Base-by-base conservation (phyloP, 495 filamentous ascomycete species). In the Parmelia sp. region DNA sequence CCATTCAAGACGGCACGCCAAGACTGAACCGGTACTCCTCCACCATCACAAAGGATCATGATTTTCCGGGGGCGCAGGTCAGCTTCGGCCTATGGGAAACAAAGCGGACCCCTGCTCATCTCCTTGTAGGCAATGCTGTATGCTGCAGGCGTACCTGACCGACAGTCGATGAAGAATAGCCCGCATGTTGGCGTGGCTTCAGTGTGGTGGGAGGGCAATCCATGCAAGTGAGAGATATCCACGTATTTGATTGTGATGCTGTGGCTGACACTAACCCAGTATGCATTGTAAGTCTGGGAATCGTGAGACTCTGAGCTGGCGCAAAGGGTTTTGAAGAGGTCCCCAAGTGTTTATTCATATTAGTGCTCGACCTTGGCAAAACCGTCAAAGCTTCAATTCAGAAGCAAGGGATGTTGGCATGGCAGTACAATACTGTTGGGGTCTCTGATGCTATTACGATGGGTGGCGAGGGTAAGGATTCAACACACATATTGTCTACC, bases 161-260 rank as follows among this genome's bases (percentile, higher is more conserved):
- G 84, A 69, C 82, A 93, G 36, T 82, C 88, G 67, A 96, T 97
- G 91, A 90, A 91, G 73, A 94, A 83, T 61, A 87, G 86, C 60
- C 91, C 93, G 10, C 94, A 98, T 64, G 90, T 98, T 17, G 94
- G 94, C 65, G 77, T 88, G 70, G 88, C 92, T 10, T 90, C 90
- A 9, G 91, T 97, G 4, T 97, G 93, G 92, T 98, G 92, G 92
- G 94, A 98, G 75, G 94, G 94, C 35, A 98, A 98, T 73, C 91
- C 94, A 39, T 92, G 89, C 79, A 91, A 91, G 76, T 78, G 65
- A 71, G 74, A 72, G 57, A n/a, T 44, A 57, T n/a, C 21, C 12
- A 8, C 14, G 10, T 19, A 21, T 5, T 42, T 23, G 33, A 39
- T 29, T 14, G 25, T 27, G 27, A 42, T 47, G 57, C n/a, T 35